Percentiles rank a stretch among this genome's conserved stretches.
These are phyloP conservation scores for Endoconidiophora polonica DNA, from an alignment of 2,329 filamentous ascomycete species.

Conservation along the genomic window DNA sequence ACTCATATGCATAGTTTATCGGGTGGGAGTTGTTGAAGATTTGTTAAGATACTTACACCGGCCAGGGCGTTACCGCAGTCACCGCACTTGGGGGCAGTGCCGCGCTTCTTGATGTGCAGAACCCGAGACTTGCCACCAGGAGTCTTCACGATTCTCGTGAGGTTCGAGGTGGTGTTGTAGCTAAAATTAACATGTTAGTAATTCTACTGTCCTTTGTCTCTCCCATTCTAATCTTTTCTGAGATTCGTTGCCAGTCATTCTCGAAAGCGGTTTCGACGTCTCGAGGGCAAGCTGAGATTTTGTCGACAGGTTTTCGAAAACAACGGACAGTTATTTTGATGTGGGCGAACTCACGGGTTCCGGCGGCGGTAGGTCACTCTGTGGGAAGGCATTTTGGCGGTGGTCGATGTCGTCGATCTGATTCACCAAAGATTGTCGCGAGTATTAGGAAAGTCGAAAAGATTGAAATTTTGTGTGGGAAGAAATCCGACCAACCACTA, in stretches of 20 bases:
- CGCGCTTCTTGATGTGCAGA: slow-evolving; percentile 99
- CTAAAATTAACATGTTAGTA: slow-evolving; percentile 26
- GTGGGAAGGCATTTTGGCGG: slow-evolving; percentile 41
- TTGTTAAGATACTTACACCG: slow-evolving; percentile 58
- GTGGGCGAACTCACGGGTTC: slow-evolving; percentile 51
- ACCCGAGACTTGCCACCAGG: slow-evolving; percentile 90
- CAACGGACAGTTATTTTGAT: not conserved
- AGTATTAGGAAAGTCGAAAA: slow-evolving; percentile 14
- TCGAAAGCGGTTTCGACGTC: not conserved
- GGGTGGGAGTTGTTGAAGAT: too few relatives aligned
- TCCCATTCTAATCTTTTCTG: not conserved
- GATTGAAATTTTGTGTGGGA: slow-evolving; percentile 29
- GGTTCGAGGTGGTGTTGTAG: slow-evolving; percentile 98
- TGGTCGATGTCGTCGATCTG: slow-evolving; percentile 21
- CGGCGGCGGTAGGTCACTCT: slow-evolving; percentile 57
- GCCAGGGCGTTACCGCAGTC: slow-evolving; percentile 96
- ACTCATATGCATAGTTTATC: too few relatives aligned
- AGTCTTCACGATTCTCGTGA: slow-evolving; percentile 88
- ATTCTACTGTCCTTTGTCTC: not conserved
- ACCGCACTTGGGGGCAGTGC: slow-evolving; percentile 95
- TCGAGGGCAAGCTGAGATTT: not conserved
- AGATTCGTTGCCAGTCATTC: not conserved
- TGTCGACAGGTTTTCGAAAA: not conserved
- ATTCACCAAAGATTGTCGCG: slow-evolving; percentile 16
- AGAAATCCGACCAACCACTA: slow-evolving; percentile 14